Conservation (phyloP, 305 asterid species). For the Stenogyne calaminthoides region DNA sequence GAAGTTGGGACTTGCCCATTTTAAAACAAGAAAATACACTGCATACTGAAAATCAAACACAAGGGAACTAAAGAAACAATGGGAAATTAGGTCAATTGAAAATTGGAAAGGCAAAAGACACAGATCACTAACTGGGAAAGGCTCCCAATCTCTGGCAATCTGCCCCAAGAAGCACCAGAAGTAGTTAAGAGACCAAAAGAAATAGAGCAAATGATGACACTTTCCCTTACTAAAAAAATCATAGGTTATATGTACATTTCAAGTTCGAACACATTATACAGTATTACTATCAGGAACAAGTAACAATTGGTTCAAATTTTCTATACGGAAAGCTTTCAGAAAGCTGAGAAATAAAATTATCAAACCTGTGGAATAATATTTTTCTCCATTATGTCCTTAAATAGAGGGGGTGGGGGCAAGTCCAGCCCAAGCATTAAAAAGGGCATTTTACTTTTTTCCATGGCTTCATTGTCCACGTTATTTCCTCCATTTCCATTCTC, state of each 20-base stretch:
- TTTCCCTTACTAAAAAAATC: neutral
- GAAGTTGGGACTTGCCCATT: conserved; percentile 5
- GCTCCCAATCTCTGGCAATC: conserved; percentile 4
- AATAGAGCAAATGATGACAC: neutral
- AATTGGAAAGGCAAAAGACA: neutral
- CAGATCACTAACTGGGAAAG: neutral
- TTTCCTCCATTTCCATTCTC: conserved; percentile 47
- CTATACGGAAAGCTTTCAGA: conserved; percentile 5
- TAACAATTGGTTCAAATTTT: neutral
- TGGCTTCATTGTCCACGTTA: conserved; percentile 35
- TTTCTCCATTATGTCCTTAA: conserved; percentile 93
- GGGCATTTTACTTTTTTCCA: conserved; percentile 79
- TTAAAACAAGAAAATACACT: conserved; percentile 6
- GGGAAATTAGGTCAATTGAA: neutral
- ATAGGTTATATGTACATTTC: conserved; percentile 18
- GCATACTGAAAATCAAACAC: conserved; percentile 4
- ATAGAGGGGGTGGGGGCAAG: conserved; percentile 97
- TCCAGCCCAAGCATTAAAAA: conserved; percentile 95
- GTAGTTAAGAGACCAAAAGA: neutral
- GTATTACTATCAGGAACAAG: conserved; percentile 1
- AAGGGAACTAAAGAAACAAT: neutral
- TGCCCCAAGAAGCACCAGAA: conserved; percentile 7
- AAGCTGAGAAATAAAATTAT: conserved; percentile 4
- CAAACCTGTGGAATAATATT: conserved; percentile 93
- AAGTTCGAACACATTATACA: conserved; percentile 5